Evolutionary conservation across 257 asterid genomes (phyloP), one percentile per base, ranked within the genome.

Genomic region (Nicotiana otophora): DNA sequence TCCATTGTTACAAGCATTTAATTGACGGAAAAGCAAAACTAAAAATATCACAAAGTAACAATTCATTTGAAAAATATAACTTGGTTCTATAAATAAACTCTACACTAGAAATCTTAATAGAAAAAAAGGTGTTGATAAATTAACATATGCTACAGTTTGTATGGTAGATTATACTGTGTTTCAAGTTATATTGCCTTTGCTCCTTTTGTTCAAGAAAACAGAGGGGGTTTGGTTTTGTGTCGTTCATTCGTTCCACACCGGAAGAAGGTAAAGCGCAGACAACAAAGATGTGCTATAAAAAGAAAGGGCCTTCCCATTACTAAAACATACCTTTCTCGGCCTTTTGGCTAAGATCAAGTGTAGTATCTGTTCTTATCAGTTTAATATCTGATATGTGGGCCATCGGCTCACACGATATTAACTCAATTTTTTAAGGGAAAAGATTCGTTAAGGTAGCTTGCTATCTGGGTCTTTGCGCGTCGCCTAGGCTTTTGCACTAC

Each of bases 291-390:
- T 61, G 31, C 5, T 61, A 61, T 9, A 8, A 20, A 61, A 20
- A 0, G 7, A 8, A 61, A 61, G 6, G 66, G 33, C 31, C 11
- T 39, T 7, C 0, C 0, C 0, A 0, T 7, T 1, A 0, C 3
- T 5, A 0, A 31, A 34, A 15, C 84, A 85, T 88, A 85, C 86
- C 89, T 88, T 84, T 85, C 88, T 87, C 86, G 87, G 90, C 86
- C 88, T 87, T 85, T 87, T 85, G 90, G 88, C 87, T 85, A 85
- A 87, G 87, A 83, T 85, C 84, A 88, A 85, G 90, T 87, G 86
- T 87, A 83, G 88, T 81, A 83, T 83, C 77, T 85, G 83, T 81
- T 85, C 69, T 85, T 87, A 85, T 83, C 82, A 84, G 85, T 82
- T 84, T 81, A 85, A 85, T 82, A 85, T 83, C 83, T 81, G 83